Percentiles rank a stretch among this genome's conserved stretches.
phyloP scores from a whole-genome alignment of 75 land plant species.

The Sequoia sempervirens region DNA sequence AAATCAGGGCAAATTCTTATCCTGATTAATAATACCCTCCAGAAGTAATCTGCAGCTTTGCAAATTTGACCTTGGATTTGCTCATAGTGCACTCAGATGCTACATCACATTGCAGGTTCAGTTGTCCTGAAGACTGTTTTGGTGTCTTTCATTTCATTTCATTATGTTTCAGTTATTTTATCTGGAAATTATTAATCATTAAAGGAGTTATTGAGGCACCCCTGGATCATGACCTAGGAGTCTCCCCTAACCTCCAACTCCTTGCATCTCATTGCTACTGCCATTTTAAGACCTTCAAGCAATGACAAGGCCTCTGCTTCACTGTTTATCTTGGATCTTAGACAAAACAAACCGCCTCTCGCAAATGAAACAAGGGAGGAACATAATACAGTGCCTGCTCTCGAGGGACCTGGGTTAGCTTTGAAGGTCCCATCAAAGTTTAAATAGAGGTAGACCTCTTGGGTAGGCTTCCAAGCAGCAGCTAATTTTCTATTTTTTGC shows the following conservation, averaged over 20 bases:
- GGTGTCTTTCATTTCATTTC: background rate
- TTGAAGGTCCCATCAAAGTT: background rate
- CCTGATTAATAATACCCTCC: background rate
- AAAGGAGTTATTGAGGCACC: too few species aligned
- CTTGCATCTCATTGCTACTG: too few species aligned
- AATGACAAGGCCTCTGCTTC: too few species aligned
- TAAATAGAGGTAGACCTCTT: background rate
- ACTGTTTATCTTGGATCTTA: too few species aligned
- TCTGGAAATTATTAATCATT: too few species aligned
- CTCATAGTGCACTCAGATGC: background rate
- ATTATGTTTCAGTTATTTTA: background rate
- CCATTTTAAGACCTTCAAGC: too few species aligned
- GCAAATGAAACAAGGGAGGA: too few species aligned
- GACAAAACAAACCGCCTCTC: too few species aligned
- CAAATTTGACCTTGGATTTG: background rate
- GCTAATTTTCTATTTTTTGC: too few species aligned
- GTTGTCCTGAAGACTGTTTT: background rate
- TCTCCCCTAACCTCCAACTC: too few species aligned
- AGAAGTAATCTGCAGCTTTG: background rate
- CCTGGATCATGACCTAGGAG: too few species aligned
- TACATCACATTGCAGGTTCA: background rate
- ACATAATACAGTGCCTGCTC: too few species aligned
- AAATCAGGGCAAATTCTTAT: background rate
- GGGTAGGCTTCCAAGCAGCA: background rate
- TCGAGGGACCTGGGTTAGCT: background rate